A percentile compares a stretch with the other conserved stretches of the same genome.
Evolutionary conservation across 1,284 basidiomycete genomes (phyloP).

Genomic region (Cutaneotrichosporon cyanovorans): DNA sequence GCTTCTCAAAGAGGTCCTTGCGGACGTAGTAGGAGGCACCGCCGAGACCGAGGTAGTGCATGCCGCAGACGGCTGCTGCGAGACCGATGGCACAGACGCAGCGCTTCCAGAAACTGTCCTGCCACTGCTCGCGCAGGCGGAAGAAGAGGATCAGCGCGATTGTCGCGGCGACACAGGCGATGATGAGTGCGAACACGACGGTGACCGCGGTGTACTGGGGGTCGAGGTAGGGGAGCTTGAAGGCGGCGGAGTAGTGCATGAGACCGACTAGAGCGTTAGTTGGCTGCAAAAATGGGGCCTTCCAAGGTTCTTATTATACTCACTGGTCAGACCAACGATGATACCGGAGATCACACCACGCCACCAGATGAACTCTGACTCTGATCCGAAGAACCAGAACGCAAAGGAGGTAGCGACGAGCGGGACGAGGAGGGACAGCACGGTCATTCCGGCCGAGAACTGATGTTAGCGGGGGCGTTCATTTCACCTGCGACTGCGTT

Average conservation of each 20-base stretch:
- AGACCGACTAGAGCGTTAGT: conserved; percentile 35
- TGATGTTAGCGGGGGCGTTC: conserved; percentile 9
- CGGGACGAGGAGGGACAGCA: conserved; percentile 49
- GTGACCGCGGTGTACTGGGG: conserved; percentile 40
- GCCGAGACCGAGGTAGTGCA: conserved; percentile 51
- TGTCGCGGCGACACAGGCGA: conserved; percentile 48
- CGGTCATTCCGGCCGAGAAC: conserved; percentile 49
- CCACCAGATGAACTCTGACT: conserved; percentile 43
- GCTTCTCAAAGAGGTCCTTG: conserved; percentile 1
- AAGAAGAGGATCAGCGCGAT: conserved; percentile 49
- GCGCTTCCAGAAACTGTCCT: conserved; percentile 50
- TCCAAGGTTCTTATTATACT: conserved; percentile 32
- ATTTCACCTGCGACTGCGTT: not conserved
- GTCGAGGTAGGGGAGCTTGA: conserved; percentile 41
- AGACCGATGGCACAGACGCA: conserved; percentile 45
- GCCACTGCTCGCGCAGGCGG: conserved; percentile 48
- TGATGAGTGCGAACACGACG: conserved; percentile 47
- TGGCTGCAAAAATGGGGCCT: not conserved
- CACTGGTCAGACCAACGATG: conserved; percentile 70
- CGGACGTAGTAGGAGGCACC: conserved; percentile 47
- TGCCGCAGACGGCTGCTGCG: conserved; percentile 48
- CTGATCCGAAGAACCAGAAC: conserved; percentile 48
- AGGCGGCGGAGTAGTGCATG: conserved; percentile 50
- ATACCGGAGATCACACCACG: conserved; percentile 53
- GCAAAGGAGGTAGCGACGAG: conserved; percentile 46